Evolutionary conservation across 306 rosid species (phyloP), one percentile per base, ranked within the genome.

Genomic region (Castanea sativa): DNA sequence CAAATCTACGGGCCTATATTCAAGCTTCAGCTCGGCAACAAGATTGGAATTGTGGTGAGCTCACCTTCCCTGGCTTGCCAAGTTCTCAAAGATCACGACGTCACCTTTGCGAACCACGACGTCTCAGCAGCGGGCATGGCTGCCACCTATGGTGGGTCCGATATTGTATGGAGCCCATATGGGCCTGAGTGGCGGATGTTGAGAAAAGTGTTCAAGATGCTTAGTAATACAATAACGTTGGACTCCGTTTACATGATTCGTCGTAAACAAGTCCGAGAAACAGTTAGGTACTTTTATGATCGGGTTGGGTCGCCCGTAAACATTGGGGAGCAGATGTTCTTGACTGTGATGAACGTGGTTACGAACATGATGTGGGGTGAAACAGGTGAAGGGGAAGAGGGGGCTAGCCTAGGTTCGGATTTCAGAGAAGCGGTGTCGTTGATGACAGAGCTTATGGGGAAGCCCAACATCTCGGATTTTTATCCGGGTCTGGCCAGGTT

Each of bases 121-220:
- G 92, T 92, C 2, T 88, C 96, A 0, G 85, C 55, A 0, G 90
- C 88, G 0, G 97, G 45, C 0, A 55, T 73, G 25, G 67, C 75
- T 3, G 77, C 83, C 1, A 2, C 83, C 0, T 87, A 90, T 78
- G 97, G 92, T 3, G 94, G 97, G 2, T 4, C 8, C 1, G 92
- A 92, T 78, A 87, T 91, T 1, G 92, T 25, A 0, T 95, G 94
- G 98, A 87, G 58, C 0, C 98, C 89, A 1, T 90, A 92, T 35
- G 98, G 97, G 3, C 64, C 89, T 0, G 92, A 95, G 53, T 95
- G 98, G 99, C 80, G 98, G 55, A 92, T 87, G 99, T 55, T 92
- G 80, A 68, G 99, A 32, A 95, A 90, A 79, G 86, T 91, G 1
- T 85, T 81, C 2, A 95, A 91, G 83, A 92, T 91, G 99, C 91